Conservation (phyloP, 2,329 filamentous ascomycete genomes). For the Pyrenophora tritici-repentis region DNA sequence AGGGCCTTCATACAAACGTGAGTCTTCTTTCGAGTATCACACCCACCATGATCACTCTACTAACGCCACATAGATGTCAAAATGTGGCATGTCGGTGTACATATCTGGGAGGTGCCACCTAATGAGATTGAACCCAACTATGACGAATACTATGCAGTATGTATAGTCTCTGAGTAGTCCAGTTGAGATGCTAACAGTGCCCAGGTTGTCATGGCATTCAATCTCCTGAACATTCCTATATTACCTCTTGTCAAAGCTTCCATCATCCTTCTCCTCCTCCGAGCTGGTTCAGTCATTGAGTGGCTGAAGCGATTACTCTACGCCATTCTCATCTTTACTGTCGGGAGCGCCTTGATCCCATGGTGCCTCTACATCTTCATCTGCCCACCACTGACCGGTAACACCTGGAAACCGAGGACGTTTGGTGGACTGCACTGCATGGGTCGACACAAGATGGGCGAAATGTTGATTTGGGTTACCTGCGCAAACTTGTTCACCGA, state of each 20-base stretch:
- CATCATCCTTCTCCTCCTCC: slow-evolving; percentile 47
- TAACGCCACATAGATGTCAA: slow-evolving; percentile 36
- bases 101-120: slow-evolving; percentile 44
- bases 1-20: slow-evolving; percentile 44
- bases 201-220: slow-evolving; percentile 46
- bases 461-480: slow-evolving; percentile 49
- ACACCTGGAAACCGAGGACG: slow-evolving; percentile 46
- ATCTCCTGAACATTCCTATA: slow-evolving; percentile 49
- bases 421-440: slow-evolving; percentile 48
- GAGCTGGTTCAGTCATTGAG: slow-evolving; percentile 47
- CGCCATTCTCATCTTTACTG: slow-evolving; percentile 44
- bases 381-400: slow-evolving; percentile 47
- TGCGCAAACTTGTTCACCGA: slow-evolving; percentile 50
- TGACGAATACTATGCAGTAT: slow-evolving; percentile 43
- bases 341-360: slow-evolving; percentile 43
- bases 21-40: slow-evolving; percentile 17
- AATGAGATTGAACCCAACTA: slow-evolving; percentile 45
- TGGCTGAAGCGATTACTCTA: slow-evolving; percentile 47
- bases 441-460: slow-evolving; percentile 44
- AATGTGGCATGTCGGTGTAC: slow-evolving; percentile 47
- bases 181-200: background rate
- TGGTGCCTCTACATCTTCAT: slow-evolving; percentile 49
- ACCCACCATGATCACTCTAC: background rate
- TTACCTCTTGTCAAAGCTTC: slow-evolving; percentile 50
- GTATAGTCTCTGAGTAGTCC: slow-evolving; percentile 1